Base-by-base conservation (phyloP, 164 flowering plant species). In the Tinospora cordifolia region DNA sequence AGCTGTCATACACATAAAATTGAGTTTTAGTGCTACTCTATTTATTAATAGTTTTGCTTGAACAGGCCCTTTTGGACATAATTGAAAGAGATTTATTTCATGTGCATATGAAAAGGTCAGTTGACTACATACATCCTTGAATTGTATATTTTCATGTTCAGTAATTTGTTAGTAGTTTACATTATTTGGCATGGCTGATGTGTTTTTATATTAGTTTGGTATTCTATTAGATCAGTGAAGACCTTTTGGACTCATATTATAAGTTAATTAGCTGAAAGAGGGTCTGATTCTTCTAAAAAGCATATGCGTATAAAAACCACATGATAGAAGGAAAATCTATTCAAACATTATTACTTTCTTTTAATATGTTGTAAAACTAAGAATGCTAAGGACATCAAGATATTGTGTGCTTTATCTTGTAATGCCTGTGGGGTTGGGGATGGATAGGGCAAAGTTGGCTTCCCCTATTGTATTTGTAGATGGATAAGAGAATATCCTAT, bases 81-180 rank as follows among this genome's bases (percentile, higher is more conserved):
- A 95, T 95, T 79, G 99, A 95, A 78, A 88, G 85, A 74, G 99
- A 95, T 75, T 78, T 95, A 79, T 91, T 92, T 75, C 97, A 85
- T 15, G 78, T 84, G 13, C 90, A 85, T 73, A 95, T 95, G 99
- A 92, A 84, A 75, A 92, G 79, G 98, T 91, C 36, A 4, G 70
- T n/a, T 51, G 59, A 51, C 22, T 17, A 15, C 59, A 17, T n/a
- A 2, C 19, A 15, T 51, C 51, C 14, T 46, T 46, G 8, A 51
- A 6, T 17, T 11, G 19, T 14, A 25, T 0, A 17, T 49, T 15
- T 68, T 22, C 25, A 26, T 68, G 41, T 47, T 8, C 25, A 17
- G 21, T 14, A 14, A n/a, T n/a, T n/a, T n/a, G n/a, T n/a, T n/a
- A n/a, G n/a, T 51, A 51, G 7, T n/a, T 51, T 51, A 22, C 6